Percentiles rank a stretch among this genome's conserved stretches.
phyloP scores from a whole-genome alignment of 2,329 filamentous ascomycete genomes.

The Diaporthe sp. region DNA sequence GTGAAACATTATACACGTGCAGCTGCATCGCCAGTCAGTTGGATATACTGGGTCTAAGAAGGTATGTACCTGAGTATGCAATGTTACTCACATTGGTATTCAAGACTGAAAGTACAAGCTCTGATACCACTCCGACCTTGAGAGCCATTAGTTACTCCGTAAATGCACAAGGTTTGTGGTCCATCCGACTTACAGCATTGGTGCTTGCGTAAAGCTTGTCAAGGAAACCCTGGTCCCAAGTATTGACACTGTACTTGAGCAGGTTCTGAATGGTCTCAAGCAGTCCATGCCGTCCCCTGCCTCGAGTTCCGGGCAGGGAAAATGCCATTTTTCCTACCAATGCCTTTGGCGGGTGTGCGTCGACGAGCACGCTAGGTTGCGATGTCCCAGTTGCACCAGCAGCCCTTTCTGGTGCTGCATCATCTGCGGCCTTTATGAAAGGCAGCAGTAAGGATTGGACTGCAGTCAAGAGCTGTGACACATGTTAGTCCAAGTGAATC shows the following conservation, averaged over 20 bases:
- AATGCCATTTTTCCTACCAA: background rate
- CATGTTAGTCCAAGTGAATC: background rate
- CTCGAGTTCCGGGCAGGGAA: background rate
- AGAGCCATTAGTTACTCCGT: background rate
- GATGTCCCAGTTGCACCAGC: background rate
- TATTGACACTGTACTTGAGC: conserved; percentile 92
- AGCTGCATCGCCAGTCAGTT: conserved; percentile 59
- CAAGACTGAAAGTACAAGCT: background rate
- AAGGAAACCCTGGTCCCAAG: conserved; percentile 97
- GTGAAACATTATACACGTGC: conserved; percentile 94
- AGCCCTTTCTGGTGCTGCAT: background rate
- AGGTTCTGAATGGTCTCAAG: conserved; percentile 76
- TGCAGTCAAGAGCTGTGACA: background rate
- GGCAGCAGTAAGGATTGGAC: background rate
- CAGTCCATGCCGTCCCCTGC: background rate
- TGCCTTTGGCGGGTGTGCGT: background rate
- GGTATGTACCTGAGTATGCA: background rate
- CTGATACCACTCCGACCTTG: conserved; percentile 5
- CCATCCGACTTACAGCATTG: conserved; percentile 71
- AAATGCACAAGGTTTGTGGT: background rate
- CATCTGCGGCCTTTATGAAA: background rate
- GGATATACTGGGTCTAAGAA: background rate
- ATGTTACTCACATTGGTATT: background rate
- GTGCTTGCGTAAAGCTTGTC: conserved; percentile 94
- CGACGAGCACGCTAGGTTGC: background rate